Percentiles rank a stretch among this genome's conserved stretches.
Conservation (phyloP, 768 basidiomycete genomes). For the Suillus subalutaceus region DNA sequence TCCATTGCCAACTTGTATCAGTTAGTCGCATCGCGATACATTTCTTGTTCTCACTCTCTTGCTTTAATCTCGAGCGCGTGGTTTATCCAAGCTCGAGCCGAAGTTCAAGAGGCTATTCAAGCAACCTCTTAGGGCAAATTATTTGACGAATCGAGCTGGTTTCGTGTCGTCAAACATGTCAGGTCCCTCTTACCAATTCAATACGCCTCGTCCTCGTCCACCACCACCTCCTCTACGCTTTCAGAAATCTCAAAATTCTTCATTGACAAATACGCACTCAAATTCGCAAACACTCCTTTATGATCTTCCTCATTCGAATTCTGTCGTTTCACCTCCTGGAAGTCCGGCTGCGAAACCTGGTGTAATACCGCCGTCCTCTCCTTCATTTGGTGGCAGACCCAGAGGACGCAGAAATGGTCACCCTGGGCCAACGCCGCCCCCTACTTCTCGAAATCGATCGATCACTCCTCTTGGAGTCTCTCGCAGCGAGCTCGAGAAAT, state of each 20-base stretch:
- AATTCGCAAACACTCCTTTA: constrained; percentile 72
- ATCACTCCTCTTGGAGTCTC: constrained; percentile 68
- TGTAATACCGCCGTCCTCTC: constrained; percentile 58
- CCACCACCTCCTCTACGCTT: constrained; percentile 63
- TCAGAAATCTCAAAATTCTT: constrained; percentile 46
- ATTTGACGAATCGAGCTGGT: constrained; percentile 32
- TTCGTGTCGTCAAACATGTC: constrained; percentile 50
- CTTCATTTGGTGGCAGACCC: constrained; percentile 53
- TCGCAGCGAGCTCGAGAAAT: constrained; percentile 73
- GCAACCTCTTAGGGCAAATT: constrained; percentile 15
- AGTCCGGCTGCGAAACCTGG: constrained; percentile 49
- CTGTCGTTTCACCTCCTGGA: constrained; percentile 56
- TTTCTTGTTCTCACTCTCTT: neutral
- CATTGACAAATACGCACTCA: constrained; percentile 44
- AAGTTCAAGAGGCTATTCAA: constrained; percentile 7
- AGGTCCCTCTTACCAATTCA: constrained; percentile 62
- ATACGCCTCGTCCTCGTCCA: constrained; percentile 61
- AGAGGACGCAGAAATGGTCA: constrained; percentile 52
- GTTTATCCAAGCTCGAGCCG: constrained; percentile 20
- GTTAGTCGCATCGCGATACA: constrained; percentile 7
- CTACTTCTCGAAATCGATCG: constrained; percentile 63
- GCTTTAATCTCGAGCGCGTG: constrained; percentile 4
- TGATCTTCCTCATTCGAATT: constrained; percentile 65
- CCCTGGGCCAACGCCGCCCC: constrained; percentile 55
- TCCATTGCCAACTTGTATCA: neutral